Base-by-base conservation (phyloP, 768 basidiomycete species). In the Termitomyces sp. region DNA sequence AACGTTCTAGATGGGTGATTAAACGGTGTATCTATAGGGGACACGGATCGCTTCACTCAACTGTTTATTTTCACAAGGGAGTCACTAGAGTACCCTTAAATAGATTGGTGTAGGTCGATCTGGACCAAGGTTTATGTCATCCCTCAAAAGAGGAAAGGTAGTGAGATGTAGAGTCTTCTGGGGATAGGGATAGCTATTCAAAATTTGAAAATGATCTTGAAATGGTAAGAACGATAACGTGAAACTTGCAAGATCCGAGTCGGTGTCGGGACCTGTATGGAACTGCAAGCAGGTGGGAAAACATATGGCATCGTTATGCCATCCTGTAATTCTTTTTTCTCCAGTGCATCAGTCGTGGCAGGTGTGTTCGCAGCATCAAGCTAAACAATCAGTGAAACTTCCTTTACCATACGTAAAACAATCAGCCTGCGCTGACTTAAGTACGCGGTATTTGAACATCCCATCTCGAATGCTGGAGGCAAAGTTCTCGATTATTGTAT, bases 91-190 rank as follows among this genome's bases (percentile, higher is more conserved):
- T 46, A 23, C 1, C 23, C 23, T 23, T 23, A 23, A 23, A 23
- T 23, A 23, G 23, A 23, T 23, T 23, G 23, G 23, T 23, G 23
- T 23, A 46, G 43, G 44, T 46, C 4, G 23, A 28, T 26, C 14
- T 26, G 47, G 47, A 48, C 26, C 47, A 48, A 14, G 26, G 26
- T 28, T 47, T 47, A 28, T 47, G 46, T 47, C 26, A 28, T 47
- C 6, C 3, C 5, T 28, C 26, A 5, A 16, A 26, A 46, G 9
- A 26, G 23, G 69, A n/a, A 47, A 83, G 72, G 5, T 40, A 5
- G 40, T 5, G 18, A 40, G 7, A 10, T 36, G 35, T 10, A 36
- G 35, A 12, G 35, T 36, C 35, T 10, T 10, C 35, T 36, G 10
- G 10, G 10, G 23, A 23, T 23, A 23, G 32, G 32, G 32, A 5